Base-by-base conservation (phyloP, 129 eudicot species). In the Erigeron canadensis region DNA sequence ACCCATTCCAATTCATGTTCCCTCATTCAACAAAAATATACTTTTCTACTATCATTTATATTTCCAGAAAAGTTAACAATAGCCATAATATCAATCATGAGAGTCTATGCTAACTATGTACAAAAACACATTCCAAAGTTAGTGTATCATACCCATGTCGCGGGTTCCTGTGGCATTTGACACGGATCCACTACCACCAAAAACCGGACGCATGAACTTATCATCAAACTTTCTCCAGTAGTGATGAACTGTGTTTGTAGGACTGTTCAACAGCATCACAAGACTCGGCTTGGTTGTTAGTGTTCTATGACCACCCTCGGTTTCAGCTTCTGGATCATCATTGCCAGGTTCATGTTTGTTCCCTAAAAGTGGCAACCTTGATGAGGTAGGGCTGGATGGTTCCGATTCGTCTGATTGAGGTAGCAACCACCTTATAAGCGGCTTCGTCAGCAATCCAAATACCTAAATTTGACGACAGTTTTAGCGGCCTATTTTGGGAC, bases 181-280 rank as follows among this genome's bases (percentile, higher is more conserved):
- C 70, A 71, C 74, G 7, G 77, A 84, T 46, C 88, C 89, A 38
- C 76, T 55, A 28, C 97, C 97, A 0, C 97, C 96, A 43, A 91
- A 91, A 42, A 81, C 70, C 1, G 96, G 92, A 0, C 92, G 87
- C 97, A 91, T 88, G 16, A 68, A 22, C 4, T 74, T 65, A 18
- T 84, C 78, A 42, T 91, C 97, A 55, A 84, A 88, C 18, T 47
- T 82, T 56, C 91, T 85, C 97, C 97, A 91, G 50, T 84, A 84
- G 17, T 70, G 50, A 42, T 91, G 97, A 56, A 91, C 81, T 0
- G 84, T 83, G 70, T 73, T 77, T 59, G 89, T 83, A 2, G 91
- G 91, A 21, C 81, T 59, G 40, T 61, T 58, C n/a, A 84, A 65
- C 46, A 91, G 81, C 90, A 77, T 81, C 75, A 72, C 65, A 18